Evolutionary conservation across 2,329 filamentous ascomycete genomes (phyloP), one percentile per base, ranked within the genome.

Genomic region (Pezicula radicicola): DNA sequence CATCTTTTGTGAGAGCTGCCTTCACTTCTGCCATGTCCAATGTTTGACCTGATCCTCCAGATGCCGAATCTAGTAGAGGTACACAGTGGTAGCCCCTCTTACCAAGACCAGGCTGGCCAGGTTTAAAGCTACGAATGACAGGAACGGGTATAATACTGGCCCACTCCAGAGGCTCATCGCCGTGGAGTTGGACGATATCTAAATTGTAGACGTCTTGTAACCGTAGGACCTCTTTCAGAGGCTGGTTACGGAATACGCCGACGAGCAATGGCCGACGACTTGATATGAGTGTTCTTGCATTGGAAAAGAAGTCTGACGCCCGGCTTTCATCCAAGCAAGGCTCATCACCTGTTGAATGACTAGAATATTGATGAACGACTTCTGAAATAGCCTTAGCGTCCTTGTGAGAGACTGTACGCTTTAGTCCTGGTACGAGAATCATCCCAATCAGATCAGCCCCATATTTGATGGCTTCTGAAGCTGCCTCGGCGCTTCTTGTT

Each of bases 401-500:
- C 53, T 95, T 88, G 58, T 88, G 83, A 2, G 84, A 80, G 16
- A 97, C 89, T 61, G 83, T 89, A 49, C 95, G 86, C 66, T 87
- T 91, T 16, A 89, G 82, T 6, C 89, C 87, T 33, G 89, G 83
- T 6, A 94, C 94, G 12, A 97, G 76, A 52, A 96, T 96, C 63
- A 99, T 96, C 55, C 94, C 94, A 48, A 99, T 84, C 59, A 97
- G 77, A 70, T 99, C 92, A 30, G 94, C 94, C 25, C 92, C 92
- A 37, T 91, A 87, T 65, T 92, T 84, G 44, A 95, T 83, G 15
- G 94, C 94, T 55, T 84, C 81, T 50, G 82, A 77, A 6, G 94
- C 94, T 15, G 87, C 91, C 65, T 95, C 90, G 9, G 85, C 79
- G 53, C 84, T 91, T 52, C 93, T 82, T 8, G 92, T 97, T 6